A percentile compares a stretch with the other conserved stretches of the same genome.
These are phyloP conservation scores for Camellia sinensis DNA, from an alignment of 148 eudicot genomes.

Conservation along the genomic window DNA sequence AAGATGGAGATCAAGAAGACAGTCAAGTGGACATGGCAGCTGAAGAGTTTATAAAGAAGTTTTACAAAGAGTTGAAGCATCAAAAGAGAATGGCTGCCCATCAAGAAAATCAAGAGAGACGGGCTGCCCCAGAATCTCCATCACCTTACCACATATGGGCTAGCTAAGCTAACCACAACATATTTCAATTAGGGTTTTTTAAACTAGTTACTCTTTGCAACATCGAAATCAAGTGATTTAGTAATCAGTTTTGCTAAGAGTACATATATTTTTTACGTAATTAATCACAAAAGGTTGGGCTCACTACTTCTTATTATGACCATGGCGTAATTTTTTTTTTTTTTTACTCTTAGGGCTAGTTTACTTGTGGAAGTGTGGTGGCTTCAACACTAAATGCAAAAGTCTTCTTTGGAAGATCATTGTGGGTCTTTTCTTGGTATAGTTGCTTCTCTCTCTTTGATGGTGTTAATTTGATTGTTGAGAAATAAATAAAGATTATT, in stretches of 20 bases:
- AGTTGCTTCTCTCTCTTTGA: neutral
- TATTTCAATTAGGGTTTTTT: too few relatives aligned
- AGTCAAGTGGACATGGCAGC: conserved; percentile 56
- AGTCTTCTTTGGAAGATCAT: neutral
- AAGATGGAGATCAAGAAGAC: conserved; percentile 30
- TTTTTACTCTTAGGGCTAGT: neutral
- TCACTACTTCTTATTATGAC: too few relatives aligned
- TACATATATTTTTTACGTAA: too few relatives aligned
- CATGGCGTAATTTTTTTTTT: too few relatives aligned
- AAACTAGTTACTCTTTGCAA: too few relatives aligned
- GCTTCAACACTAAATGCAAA: neutral
- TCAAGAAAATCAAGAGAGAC: conserved; percentile 30
- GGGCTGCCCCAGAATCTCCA: conserved; percentile 33
- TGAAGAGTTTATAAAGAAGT: conserved; percentile 66
- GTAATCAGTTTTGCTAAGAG: too few relatives aligned
- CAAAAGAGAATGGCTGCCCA: conserved; percentile 37
- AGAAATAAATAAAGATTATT: neutral
- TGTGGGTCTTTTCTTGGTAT: neutral
- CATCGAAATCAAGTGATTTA: too few relatives aligned
- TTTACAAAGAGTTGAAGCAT: conserved; percentile 54
- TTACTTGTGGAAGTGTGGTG: neutral
- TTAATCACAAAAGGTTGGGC: too few relatives aligned
- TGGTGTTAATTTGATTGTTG: neutral
- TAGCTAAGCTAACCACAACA: conserved; percentile 11
- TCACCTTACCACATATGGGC: conserved; percentile 41